Conservation (phyloP, 495 filamentous ascomycete species). For the Penicillium paxilli region DNA sequence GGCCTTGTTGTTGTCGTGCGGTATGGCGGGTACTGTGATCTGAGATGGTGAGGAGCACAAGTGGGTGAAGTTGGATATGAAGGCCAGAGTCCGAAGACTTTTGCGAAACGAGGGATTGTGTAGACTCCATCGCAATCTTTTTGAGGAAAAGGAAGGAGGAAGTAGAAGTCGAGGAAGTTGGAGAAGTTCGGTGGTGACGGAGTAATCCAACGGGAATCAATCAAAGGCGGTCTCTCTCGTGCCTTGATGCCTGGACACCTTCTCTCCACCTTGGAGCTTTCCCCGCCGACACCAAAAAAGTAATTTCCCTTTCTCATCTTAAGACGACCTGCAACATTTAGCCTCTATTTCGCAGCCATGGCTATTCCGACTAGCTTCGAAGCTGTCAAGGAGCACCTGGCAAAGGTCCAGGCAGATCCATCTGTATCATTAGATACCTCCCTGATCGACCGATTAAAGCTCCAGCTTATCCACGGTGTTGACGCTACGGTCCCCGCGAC, state of each 20-base stretch:
- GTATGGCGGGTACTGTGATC: slow-evolving; percentile 93
- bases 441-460: slow-evolving; percentile 41
- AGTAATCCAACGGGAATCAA: too few species aligned
- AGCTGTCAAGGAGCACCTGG: slow-evolving; percentile 37
- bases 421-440: slow-evolving; percentile 34
- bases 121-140: slow-evolving; percentile 26
- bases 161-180: slow-evolving; percentile 4
- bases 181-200: too few species aligned
- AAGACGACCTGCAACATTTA: too few species aligned
- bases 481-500: slow-evolving; percentile 36
- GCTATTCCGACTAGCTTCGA: slow-evolving; percentile 39
- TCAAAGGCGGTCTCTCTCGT: too few species aligned
- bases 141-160: slow-evolving; percentile 5
- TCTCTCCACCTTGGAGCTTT: slow-evolving; percentile 1
- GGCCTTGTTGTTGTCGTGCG: slow-evolving; percentile 68
- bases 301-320: too few species aligned
- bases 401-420: slow-evolving; percentile 36
- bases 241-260: too few species aligned
- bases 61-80: slow-evolving; percentile 84
- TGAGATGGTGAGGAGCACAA: slow-evolving; percentile 93
- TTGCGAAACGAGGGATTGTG: slow-evolving; percentile 57
- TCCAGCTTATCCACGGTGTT: slow-evolving; percentile 34
- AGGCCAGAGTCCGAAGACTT: slow-evolving; percentile 76
- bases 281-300: not conserved
- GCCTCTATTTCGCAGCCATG: slow-evolving; percentile 26